Percentiles rank a stretch among this genome's conserved stretches.
Conservation (phyloP, 179 eudicot species). For the Spergularia azorica region DNA sequence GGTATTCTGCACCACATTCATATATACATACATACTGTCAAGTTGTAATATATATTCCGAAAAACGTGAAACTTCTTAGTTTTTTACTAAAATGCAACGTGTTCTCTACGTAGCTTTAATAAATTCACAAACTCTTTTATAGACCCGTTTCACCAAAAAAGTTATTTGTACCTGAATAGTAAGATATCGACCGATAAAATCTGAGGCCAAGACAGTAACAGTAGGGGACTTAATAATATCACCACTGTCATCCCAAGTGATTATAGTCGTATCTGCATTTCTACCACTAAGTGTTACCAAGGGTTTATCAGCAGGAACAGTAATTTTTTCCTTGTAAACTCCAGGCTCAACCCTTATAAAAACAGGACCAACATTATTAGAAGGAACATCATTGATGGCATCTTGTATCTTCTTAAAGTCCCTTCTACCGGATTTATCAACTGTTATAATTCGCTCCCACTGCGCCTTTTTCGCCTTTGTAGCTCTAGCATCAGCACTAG, state of each 20-base stretch:
- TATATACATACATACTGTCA: background rate
- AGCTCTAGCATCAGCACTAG: constrained; percentile 5
- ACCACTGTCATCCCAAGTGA: constrained; percentile 64
- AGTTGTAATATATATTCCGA: background rate
- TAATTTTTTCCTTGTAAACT: constrained; percentile 60
- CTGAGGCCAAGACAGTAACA: constrained; percentile 51
- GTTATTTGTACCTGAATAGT: constrained; percentile 54
- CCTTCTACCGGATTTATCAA: constrained; percentile 61
- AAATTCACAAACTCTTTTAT: background rate
- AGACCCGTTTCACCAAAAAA: background rate
- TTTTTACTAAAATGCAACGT: background rate
- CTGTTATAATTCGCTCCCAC: constrained; percentile 25
- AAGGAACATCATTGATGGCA: constrained; percentile 66
- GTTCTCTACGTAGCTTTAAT: no score
- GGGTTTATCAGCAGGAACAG: constrained; percentile 64
- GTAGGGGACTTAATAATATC: constrained; percentile 60
- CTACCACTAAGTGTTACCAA: constrained; percentile 65
- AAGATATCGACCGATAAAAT: constrained; percentile 64
- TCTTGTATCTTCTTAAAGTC: constrained; percentile 58
- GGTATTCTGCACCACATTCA: constrained; percentile 44
- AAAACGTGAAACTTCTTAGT: background rate
- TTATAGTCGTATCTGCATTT: constrained; percentile 42
- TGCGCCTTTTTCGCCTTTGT: background rate
- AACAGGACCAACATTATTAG: constrained; percentile 46
- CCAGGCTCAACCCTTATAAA: constrained; percentile 73